Percentiles rank a stretch among this genome's conserved stretches.
phyloP scores from a whole-genome alignment of 495 filamentous ascomycete species.

The Hypoxylon crocopeplum region DNA sequence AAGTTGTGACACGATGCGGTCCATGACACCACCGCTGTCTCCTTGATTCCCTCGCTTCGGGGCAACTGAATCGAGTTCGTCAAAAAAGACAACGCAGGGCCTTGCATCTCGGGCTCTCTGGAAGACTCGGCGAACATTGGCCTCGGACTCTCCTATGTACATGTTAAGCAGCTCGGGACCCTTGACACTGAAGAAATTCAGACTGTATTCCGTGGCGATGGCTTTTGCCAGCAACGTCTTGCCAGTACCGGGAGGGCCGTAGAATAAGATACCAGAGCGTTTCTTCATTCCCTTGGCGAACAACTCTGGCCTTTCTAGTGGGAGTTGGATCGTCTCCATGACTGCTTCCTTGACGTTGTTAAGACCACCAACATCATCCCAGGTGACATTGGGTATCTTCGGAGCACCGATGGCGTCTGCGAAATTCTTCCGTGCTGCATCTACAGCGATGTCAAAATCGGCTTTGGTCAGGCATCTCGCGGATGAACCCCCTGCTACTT shows the following conservation, averaged over 20 bases:
- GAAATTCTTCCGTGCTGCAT: constrained; percentile 95
- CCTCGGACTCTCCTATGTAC: constrained; percentile 99
- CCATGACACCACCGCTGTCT: constrained; percentile 98
- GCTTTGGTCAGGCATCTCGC: constrained; percentile 78
- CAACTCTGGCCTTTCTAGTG: constrained; percentile 88
- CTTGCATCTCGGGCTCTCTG: constrained; percentile 91
- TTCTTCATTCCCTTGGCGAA: constrained; percentile 99
- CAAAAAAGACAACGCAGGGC: constrained; percentile 99
- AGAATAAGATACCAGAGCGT: constrained; percentile 95
- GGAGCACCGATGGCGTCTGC: constrained; percentile 96
- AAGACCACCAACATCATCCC: constrained; percentile 96
- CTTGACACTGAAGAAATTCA: constrained; percentile 99
- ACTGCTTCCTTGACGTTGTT: constrained; percentile 94
- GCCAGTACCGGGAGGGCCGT: constrained; percentile 94
- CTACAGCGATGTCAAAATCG: constrained; percentile 90
- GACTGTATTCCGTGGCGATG: constrained; percentile 95
- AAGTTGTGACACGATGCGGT: constrained; percentile 96
- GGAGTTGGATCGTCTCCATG: constrained; percentile 94
- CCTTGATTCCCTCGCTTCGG: constrained; percentile 98
- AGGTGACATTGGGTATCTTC: constrained; percentile 95
- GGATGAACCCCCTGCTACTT: constrained; percentile 85
- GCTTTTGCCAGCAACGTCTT: constrained; percentile 97
- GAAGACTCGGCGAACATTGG: constrained; percentile 95
- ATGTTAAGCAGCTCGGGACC: constrained; percentile 97
- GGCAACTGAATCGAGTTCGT: constrained; percentile 95